Percentiles rank a stretch among this genome's conserved stretches.
These are phyloP conservation scores for Pulicaria dysenterica DNA, from an alignment of 129 eudicot species.

Conservation along the genomic window DNA sequence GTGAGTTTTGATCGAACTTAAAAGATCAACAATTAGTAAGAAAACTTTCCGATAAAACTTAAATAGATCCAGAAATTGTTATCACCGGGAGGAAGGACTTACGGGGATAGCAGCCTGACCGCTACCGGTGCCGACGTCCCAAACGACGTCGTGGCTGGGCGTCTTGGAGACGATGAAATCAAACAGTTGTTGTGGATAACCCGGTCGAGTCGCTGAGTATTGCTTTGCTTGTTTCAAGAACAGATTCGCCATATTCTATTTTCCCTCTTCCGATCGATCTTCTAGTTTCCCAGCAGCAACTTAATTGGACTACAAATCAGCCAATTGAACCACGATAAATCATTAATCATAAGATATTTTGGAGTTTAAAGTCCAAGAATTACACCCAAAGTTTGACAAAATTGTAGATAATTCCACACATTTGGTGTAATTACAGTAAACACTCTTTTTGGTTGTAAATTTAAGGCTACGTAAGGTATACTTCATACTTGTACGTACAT, in stretches of 20 bases:
- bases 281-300: neutral
- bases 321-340: neutral
- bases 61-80: neutral
- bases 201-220: constrained; percentile 50
- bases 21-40: neutral
- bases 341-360: no score
- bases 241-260: constrained; percentile 47
- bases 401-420: no score
- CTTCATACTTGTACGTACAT: no score
- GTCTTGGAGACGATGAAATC: constrained; percentile 56
- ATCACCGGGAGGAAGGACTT: constrained; percentile 1
- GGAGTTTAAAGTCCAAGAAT: no score
- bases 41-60: neutral
- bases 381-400: no score
- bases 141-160: constrained; percentile 45
- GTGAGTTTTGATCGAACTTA: neutral
- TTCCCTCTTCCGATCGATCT: neutral
- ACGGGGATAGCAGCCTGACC: constrained; percentile 72
- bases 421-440: no score
- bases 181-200: constrained; percentile 54
- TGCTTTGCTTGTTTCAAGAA: constrained; percentile 61
- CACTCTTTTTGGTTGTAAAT: no score
- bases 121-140: constrained; percentile 84
- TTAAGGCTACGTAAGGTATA: no score
- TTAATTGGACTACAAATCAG: neutral